Evolutionary conservation across 1,284 basidiomycete genomes (phyloP).

Genomic region (Fomitopsis pinicola): DNA sequence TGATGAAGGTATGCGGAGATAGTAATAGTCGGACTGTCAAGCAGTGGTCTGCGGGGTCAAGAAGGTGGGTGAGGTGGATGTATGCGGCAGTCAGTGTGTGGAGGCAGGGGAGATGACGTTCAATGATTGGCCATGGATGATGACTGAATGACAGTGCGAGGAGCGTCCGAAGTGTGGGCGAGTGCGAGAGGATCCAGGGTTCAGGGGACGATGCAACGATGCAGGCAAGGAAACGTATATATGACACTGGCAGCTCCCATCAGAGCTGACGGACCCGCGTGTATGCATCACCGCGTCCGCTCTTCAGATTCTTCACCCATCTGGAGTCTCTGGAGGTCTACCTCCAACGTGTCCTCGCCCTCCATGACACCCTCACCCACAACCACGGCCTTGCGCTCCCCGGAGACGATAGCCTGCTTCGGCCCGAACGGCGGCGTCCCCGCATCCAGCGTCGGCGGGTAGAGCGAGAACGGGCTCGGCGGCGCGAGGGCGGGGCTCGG

Average conservation of each 20-base stretch:
- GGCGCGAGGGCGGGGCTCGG: conserved; percentile 27
- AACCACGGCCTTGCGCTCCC: neutral
- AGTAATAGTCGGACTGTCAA: neutral
- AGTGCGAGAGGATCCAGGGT: neutral
- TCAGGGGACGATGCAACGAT: neutral
- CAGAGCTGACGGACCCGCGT: neutral
- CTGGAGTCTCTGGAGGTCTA: neutral
- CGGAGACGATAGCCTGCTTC: neutral
- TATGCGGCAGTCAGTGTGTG: neutral
- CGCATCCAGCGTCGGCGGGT: conserved; percentile 12
- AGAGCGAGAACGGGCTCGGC: conserved; percentile 28
- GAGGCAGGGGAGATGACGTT: neutral
- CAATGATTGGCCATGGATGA: too few relatives aligned
- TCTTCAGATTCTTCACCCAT: neutral
- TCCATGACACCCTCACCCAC: neutral
- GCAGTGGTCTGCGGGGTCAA: neutral
- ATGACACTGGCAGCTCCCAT: neutral
- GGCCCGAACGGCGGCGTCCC: neutral
- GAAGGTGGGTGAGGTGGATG: neutral
- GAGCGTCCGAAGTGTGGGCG: neutral
- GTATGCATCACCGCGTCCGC: neutral
- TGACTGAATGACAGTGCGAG: too few relatives aligned
- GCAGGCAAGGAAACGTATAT: neutral
- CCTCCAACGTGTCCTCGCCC: neutral
- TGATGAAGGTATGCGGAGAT: neutral